phyloP scores from a whole-genome alignment of 2,329 filamentous ascomycete species.

The Sphaerostilbella broomeana region DNA sequence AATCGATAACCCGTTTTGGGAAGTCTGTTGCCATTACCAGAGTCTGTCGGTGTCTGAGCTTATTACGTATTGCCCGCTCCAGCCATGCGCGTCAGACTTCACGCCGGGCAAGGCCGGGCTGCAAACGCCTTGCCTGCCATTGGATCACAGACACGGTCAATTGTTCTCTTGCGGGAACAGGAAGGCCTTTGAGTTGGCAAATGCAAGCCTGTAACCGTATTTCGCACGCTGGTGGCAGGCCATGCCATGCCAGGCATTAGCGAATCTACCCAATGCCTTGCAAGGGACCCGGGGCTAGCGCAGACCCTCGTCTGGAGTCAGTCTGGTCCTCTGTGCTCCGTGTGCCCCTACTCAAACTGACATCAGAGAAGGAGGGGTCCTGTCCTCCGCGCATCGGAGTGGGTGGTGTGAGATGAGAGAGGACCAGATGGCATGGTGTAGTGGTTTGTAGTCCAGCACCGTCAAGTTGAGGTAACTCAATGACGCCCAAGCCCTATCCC shows the following conservation, averaged over 20 bases:
- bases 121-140: background rate
- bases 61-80: conserved; percentile 15
- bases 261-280: background rate
- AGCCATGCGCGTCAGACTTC: background rate
- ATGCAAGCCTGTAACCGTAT: too few relatives aligned
- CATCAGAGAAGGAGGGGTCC: conserved; percentile 7
- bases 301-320: background rate
- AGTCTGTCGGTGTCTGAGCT: conserved; percentile 8
- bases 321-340: too few relatives aligned
- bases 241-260: too few relatives aligned
- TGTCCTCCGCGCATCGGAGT: conserved; percentile 10
- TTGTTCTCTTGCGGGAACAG: too few relatives aligned
- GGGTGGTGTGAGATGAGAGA: background rate
- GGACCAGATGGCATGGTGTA: too few relatives aligned
- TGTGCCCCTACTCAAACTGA: conserved; percentile 5
- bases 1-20: conserved; percentile 14
- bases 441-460: too few relatives aligned
- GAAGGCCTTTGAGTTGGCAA: too few relatives aligned
- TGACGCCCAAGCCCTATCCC: too few relatives aligned
- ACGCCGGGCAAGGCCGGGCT: background rate
- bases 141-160: background rate
- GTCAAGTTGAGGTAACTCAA: too few relatives aligned
- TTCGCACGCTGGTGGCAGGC: too few relatives aligned
- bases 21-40: conserved; percentile 2
- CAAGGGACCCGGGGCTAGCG: conserved; percentile 4